Base-by-base conservation (phyloP, 202 grass and related monocot species). In the Digitaria exilis region DNA sequence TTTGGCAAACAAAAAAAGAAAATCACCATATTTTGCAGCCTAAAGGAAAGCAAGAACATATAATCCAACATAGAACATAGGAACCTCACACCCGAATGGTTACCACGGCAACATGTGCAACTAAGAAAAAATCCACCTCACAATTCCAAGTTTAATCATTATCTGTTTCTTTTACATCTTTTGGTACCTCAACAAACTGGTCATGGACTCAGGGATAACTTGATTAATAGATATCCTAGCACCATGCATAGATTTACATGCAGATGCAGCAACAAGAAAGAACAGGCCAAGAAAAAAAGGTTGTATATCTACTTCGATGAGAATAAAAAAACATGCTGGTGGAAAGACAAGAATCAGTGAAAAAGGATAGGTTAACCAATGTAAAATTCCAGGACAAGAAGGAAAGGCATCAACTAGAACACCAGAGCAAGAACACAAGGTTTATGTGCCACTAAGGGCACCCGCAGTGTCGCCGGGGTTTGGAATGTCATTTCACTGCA, bases 11-110 rank as follows among this genome's bases (percentile, higher is more conserved):
- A 39, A 3, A 54, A 22, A 17, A 21, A n/a, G n/a, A 35, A n/a
- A 51, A 9, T 16, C 11, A 78, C 6, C 32, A n/a, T 51, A 76
- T 87, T 84, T 64, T 89, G 80, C 82, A 82, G 83, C 77, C 80
- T 82, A 63, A 73, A 88, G 65, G 30, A 57, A 61, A 84, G n/a
- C n/a, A n/a, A 80, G 0, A 10, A 30, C 9, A 14, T 28, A 68
- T 68, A 73, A 50, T 50, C 7, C 15, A 31, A 19, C 7, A 31
- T 2, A 71, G 30, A 71, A 49, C 22, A 65, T 56, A 65, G 39
- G 59, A 58, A 37, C 6, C 69, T 64, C 18, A 22, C 25, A 79
- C 69, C 52, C 9, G n/a, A 14, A 83, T 52, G 10, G 54, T 28
- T 73, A 49, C 35, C 49, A 34, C 39, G 63, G 16, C 32, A 72